These are phyloP conservation scores for Arabidopsis suecica DNA, from an alignment of 345 rosid genomes.

Conservation along the genomic window DNA sequence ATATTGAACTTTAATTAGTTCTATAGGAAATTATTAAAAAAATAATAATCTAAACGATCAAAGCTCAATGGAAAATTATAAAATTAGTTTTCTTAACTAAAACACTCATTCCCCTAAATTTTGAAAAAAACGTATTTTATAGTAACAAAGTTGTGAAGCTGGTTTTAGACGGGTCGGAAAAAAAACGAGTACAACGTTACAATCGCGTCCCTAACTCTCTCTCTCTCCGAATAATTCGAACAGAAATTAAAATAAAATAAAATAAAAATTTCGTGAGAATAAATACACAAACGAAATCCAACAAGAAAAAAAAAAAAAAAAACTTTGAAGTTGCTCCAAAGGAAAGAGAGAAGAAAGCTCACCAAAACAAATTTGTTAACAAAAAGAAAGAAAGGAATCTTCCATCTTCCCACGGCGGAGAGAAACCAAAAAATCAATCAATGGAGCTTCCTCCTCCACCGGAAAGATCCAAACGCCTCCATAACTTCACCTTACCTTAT, in stretches of 20 bases:
- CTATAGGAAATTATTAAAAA: too few species aligned
- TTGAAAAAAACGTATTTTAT: neutral
- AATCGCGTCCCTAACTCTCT: slow-evolving; percentile 34
- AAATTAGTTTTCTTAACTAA: too few species aligned
- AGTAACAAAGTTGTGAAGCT: slow-evolving; percentile 12
- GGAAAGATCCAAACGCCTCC: slow-evolving; percentile 61
- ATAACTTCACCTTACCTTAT: slow-evolving; percentile 63
- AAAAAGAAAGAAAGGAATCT: neutral
- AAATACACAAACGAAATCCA: slow-evolving; percentile 29
- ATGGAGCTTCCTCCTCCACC: slow-evolving; percentile 45
- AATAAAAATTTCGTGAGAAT: slow-evolving; percentile 15
- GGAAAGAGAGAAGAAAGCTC: slow-evolving; percentile 33
- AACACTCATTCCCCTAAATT: neutral
- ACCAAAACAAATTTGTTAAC: slow-evolving; percentile 2
- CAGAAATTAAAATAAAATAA: neutral
- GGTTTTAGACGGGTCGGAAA: slow-evolving; percentile 16
- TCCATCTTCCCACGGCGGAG: slow-evolving; percentile 28
- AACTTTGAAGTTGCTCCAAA: slow-evolving; percentile 46
- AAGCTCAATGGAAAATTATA: too few species aligned
- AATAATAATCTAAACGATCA: too few species aligned
- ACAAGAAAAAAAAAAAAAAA: neutral
- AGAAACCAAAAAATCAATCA: slow-evolving; percentile 7
- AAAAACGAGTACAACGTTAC: slow-evolving; percentile 38
- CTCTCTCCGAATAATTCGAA: slow-evolving; percentile 30
- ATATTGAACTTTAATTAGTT: neutral